Percentiles rank a stretch among this genome's conserved stretches.
phyloP scores from a whole-genome alignment of 306 rosid species.

The Castanea crenata region DNA sequence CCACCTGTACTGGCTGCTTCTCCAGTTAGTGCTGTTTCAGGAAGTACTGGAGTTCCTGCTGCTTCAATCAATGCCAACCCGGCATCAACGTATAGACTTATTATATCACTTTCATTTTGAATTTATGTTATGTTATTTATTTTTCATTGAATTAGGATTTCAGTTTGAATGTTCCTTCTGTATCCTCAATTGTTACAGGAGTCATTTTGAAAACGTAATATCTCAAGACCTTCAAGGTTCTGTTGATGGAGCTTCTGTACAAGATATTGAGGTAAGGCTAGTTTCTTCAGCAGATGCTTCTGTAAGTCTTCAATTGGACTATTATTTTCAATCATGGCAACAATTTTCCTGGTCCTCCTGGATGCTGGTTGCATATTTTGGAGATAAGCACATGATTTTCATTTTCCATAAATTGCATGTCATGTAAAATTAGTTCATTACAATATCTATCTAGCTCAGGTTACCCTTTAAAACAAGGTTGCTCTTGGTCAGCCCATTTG shows the following conservation, averaged over 20 bases:
- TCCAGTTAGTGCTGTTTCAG: constrained; percentile 41
- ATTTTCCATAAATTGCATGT: background rate
- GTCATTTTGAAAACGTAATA: constrained; percentile 53
- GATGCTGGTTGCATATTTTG: background rate
- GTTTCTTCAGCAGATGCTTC: constrained; percentile 5
- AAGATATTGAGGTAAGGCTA: constrained; percentile 72
- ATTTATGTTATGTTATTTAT: constrained; percentile 8
- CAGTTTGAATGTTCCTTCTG: constrained; percentile 24
- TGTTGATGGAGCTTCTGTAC: constrained; percentile 52
- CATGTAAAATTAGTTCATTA: background rate
- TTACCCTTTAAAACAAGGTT: background rate
- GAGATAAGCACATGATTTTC: background rate
- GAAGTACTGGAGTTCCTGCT: constrained; percentile 54
- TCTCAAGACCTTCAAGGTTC: constrained; percentile 52
- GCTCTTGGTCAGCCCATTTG: background rate
- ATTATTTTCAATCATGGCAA: background rate
- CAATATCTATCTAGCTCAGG: background rate
- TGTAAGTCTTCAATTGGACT: background rate
- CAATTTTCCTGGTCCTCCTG: background rate
- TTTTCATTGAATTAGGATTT: constrained; percentile 2
- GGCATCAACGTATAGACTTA: constrained; percentile 48
- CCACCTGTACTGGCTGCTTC: constrained; percentile 39
- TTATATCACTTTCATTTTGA: constrained; percentile 14
- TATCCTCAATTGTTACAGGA: constrained; percentile 27
- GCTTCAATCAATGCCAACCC: constrained; percentile 41